A percentile compares a stretch with the other conserved stretches of the same genome.
Conservation (phyloP, 176 grass and related monocot genomes). For the Tillandsia fasciculata region DNA sequence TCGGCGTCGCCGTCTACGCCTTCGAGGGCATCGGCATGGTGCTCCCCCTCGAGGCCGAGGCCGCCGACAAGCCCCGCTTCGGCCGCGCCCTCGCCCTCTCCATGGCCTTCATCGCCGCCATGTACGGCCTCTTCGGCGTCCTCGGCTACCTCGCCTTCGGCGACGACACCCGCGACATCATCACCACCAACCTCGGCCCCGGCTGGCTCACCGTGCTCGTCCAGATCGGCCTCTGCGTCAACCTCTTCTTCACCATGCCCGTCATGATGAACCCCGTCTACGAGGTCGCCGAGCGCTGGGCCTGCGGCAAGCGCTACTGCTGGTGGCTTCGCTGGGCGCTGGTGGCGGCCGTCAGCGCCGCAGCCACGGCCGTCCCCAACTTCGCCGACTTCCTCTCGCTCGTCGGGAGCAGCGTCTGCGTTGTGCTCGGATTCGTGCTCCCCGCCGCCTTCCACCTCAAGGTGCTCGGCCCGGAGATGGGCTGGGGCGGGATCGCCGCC, state of each 20-base stretch:
- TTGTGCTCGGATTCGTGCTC: slow-evolving; percentile 78
- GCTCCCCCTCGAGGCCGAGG: slow-evolving; percentile 73
- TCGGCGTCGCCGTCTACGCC: slow-evolving; percentile 89
- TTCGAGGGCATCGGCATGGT: slow-evolving; percentile 97
- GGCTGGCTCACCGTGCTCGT: slow-evolving; percentile 71
- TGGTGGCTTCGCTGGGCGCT: slow-evolving; percentile 78
- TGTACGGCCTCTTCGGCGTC: slow-evolving; percentile 86
- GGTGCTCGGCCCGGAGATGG: slow-evolving; percentile 46
- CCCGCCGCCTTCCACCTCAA: slow-evolving; percentile 83
- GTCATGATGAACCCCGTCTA: slow-evolving; percentile 97
- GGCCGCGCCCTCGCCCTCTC: slow-evolving; percentile 56
- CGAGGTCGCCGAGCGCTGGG: slow-evolving; percentile 82
- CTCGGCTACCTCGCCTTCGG: slow-evolving; percentile 89
- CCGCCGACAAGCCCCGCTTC: slow-evolving; percentile 70
- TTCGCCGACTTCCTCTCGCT: slow-evolving; percentile 91
- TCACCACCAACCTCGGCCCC: slow-evolving; percentile 83
- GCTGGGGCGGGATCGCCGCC: slow-evolving; percentile 18
- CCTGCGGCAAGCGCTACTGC: slow-evolving; percentile 59
- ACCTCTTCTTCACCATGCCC: slow-evolving; percentile 96
- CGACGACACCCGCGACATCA: slow-evolving; percentile 77
- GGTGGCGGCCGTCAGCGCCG: slow-evolving; percentile 49
- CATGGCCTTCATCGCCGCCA: slow-evolving; percentile 69
- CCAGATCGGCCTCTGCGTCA: slow-evolving; percentile 89
- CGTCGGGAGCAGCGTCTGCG: slow-evolving; percentile 90
- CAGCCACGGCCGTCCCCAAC: slow-evolving; percentile 80